These are phyloP conservation scores for Metroxylon sagu DNA, from an alignment of 176 grass and related monocot species.

Conservation along the genomic window DNA sequence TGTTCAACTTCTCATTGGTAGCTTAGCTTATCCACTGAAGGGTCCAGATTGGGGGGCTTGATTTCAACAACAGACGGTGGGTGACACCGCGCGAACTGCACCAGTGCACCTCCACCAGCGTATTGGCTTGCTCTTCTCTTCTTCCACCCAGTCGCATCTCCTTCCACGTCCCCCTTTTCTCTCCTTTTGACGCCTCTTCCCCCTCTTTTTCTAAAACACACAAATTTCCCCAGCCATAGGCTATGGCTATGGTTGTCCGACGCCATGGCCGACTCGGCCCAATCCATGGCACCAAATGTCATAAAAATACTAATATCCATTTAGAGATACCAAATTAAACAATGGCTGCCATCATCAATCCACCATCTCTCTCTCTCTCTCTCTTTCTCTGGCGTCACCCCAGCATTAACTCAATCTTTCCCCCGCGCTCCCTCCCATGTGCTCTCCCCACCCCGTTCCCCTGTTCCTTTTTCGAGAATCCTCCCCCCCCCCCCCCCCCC, in stretches of 20 bases:
- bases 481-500: slow-evolving; percentile 11
- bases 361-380: slow-evolving; percentile 20
- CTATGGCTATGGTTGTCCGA: background rate
- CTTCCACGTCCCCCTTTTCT: slow-evolving; percentile 19
- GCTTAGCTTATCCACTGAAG: too few relatives aligned
- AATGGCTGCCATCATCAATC: background rate
- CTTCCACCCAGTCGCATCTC: background rate
- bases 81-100: too few relatives aligned
- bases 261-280: slow-evolving; percentile 1
- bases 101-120: too few relatives aligned
- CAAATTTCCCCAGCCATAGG: slow-evolving; percentile 1
- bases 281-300: background rate
- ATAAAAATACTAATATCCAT: background rate
- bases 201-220: background rate
- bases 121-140: too few relatives aligned
- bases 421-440: slow-evolving; percentile 26
- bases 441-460: slow-evolving; percentile 27
- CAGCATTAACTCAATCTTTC: slow-evolving; percentile 7
- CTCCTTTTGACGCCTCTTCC: slow-evolving; percentile 34
- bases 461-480: slow-evolving; percentile 49
- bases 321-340: background rate
- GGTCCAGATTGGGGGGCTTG: too few relatives aligned
- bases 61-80: too few relatives aligned
- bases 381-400: background rate
- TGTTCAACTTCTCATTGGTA: too few relatives aligned